Percentiles rank a stretch among this genome's conserved stretches.
phyloP scores from a whole-genome alignment of 495 filamentous ascomycete species.

The Daldinia vernicosa region DNA sequence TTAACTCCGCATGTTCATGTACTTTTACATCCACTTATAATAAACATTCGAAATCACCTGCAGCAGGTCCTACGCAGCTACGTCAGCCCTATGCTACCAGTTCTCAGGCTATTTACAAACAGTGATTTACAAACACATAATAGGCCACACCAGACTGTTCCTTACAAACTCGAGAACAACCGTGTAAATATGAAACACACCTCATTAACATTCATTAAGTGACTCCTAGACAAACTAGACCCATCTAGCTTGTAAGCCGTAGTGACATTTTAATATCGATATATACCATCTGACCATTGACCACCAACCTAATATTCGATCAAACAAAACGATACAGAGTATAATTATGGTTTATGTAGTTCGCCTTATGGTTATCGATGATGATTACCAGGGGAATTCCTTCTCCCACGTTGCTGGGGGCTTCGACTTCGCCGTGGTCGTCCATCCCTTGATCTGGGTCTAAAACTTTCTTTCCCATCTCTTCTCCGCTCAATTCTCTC shows the following conservation, averaged over 20 bases:
- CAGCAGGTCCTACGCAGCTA: too few species aligned
- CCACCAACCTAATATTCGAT: not conserved
- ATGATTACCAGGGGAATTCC: constrained; percentile 17
- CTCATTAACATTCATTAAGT: not conserved
- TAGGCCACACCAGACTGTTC: too few species aligned
- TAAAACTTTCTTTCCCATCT: constrained; percentile 30
- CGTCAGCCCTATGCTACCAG: too few species aligned
- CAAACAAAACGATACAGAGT: not conserved
- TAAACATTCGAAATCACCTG: too few species aligned
- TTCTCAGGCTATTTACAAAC: too few species aligned
- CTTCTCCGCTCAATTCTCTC: constrained; percentile 35
- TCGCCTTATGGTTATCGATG: not conserved
- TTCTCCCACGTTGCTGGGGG: constrained; percentile 27
- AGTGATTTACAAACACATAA: too few species aligned
- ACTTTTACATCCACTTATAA: not conserved
- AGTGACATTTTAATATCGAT: not conserved
- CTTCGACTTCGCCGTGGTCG: constrained; percentile 42
- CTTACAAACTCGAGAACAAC: too few species aligned
- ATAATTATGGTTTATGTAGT: not conserved
- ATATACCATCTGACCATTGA: not conserved
- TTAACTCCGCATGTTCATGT: not conserved
- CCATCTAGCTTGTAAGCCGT: not conserved
- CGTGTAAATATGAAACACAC: too few species aligned
- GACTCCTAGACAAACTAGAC: not conserved
- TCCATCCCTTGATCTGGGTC: constrained; percentile 32